Base-by-base conservation (phyloP, 2,329 filamentous ascomycete species). In the Ophiostoma quercus region DNA sequence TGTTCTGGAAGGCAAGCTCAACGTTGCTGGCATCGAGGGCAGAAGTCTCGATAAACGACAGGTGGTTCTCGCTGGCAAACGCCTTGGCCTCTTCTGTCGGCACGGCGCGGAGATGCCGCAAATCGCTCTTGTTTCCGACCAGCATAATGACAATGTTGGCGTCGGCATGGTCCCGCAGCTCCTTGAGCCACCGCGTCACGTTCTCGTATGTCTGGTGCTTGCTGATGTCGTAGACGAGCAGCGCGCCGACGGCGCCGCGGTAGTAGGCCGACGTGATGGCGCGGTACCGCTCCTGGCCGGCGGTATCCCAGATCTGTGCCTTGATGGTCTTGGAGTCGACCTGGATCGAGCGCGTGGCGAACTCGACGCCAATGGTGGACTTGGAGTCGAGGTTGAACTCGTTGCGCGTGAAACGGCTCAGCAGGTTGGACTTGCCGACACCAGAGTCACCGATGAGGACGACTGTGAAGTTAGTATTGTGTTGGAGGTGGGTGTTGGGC, bases 321-420 rank as follows among this genome's bases (percentile, higher is more conserved):
- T 99, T 99, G 89, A 99, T 99, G 74, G 95, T 99, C 88, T 99
- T 99, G 79, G 92, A 91, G 83, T 99, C 95, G 78, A 99, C 95
- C 83, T 98, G 94, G 80, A 99, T 99, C 75, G 93, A 97, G 74
- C 95, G 90, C 76, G 95, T 99, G 77, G 96, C 95, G 80, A 99
- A 99, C 84, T 99, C 95, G 81, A 99, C 95, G 77, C 95, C 95
- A 83, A 99, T 99, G 76, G 95, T 99, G 74, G 95, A 98, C 88
- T 99, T 98, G 81, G 94, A 96, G 84, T 99, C 95, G 75, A 98
- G 88, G 84, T 98, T 98, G 90, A 99, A 99, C 84, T 99, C 95
- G 82, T 99, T 98, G 80, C 95, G 93, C 77, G 95, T 98, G 88
- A 99, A 99, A 83, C 96, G 92, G 84, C 94, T 97, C 84, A 99